Evolutionary conservation across 805 yeast species (phyloP), one percentile per base, ranked within the genome.

Genomic region (Soucietia sequanensis): DNA sequence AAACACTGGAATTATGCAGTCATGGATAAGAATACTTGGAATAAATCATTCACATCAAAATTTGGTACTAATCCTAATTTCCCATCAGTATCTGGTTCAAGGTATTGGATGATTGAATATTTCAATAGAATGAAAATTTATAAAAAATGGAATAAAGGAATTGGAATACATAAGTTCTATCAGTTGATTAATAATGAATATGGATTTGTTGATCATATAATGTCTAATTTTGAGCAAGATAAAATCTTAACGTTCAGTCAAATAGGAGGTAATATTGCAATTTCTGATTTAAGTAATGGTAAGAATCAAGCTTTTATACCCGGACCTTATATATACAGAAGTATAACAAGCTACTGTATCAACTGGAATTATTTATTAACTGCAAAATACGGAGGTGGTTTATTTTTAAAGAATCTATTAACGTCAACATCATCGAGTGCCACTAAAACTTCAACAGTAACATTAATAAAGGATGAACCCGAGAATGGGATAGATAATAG

Each of bases 91-190:
- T 56, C 75, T 2, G 54, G 70, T n/a, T 62, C 73, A 3, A 42
- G 35, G n/a, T 41, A 42, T n/a, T 76, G 79, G 77, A 55, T 68
- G 35, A 48, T 52, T 31, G 82, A 76, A 47, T 64, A 73, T 45
- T 59, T 71, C 25, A 51, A 55, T 7, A 50, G 81, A 17, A 54
- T 64, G 28, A 44, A 57, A 6, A 39, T 53, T 5, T 35, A 48
- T 22, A 64, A 59, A 37, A 62, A 50, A 33, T 67, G 79, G 78
- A 52, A 56, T 30, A 68, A 64, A 40, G 62, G 60, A 5, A 51
- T 45, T 12, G 55, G 59, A 1, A 37, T 42, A 5, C 58, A 58
- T 22, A 47, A 47, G 13, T 53, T 47, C 39, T 63, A 61, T 36
- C 46, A 52, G 35, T 39, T 66, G 20, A 39, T 64, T 31, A 57